Evolutionary conservation across 73 alveolate species (phyloP).

Genomic region (Paramecium tetraurelia): DNA sequence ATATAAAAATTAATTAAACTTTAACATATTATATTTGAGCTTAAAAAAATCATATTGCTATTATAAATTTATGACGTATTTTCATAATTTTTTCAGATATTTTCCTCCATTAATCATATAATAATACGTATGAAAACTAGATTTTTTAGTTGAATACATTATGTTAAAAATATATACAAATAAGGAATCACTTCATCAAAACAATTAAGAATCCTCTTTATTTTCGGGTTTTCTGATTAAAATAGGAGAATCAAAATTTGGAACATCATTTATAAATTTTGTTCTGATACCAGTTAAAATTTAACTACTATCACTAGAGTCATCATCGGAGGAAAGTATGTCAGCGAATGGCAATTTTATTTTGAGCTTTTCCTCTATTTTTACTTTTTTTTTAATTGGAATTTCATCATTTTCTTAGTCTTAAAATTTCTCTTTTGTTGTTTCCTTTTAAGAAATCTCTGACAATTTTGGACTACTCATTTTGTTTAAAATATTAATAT

Average conservation of each 20-base stretch:
- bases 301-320: background rate
- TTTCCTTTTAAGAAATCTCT: background rate
- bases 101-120: background rate
- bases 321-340: background rate
- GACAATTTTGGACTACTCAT: background rate
- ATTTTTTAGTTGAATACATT: background rate
- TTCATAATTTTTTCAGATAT: background rate
- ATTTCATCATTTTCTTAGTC: background rate
- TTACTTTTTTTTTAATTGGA: background rate
- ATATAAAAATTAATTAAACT: background rate
- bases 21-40: background rate
- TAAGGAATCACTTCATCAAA: background rate
- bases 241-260: background rate
- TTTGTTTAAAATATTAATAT: background rate
- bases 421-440: background rate
- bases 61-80: background rate
- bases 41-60: background rate
- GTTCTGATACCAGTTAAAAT: constrained; percentile 8
- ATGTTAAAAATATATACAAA: background rate
- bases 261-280: background rate
- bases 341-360: background rate
- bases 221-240: background rate
- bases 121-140: background rate
- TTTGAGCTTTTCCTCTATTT: background rate
- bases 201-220: constrained; percentile 5